Base-by-base conservation (phyloP, 768 basidiomycete genomes). In the Amanita fuliginea region DNA sequence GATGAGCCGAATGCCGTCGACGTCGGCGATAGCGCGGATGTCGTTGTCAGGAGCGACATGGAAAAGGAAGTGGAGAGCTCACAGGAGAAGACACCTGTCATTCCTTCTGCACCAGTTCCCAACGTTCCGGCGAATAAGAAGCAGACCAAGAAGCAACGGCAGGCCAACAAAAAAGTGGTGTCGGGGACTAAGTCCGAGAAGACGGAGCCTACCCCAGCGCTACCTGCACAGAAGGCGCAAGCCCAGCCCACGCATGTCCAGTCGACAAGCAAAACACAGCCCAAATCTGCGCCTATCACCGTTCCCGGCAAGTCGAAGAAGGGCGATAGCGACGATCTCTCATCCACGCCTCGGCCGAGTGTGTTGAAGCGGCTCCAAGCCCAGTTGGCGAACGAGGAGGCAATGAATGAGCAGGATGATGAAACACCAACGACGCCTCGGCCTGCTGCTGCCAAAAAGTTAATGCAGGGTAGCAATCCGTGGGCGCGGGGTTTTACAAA, bases 91-190 rank as follows among this genome's bases (percentile, higher is more conserved):
- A 42, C 49, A n/a, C 41, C 49, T 9, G 49, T 50, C 14, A 43
- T 43, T 35, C 33, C 49, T 3, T 43, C 41, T 21, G 41, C 34
- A 2, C 34, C 49, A 8, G 49, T 42, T 9, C 42, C 49, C 10
- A 40, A 22, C 30, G 1, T n/a, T 7, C 3, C 41, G 8, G 7
- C 26, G 32, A 49, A 43, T 30, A 50, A 43, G 33, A 50, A 50
- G 24, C 49, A 34, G 22, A 42, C 49, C 18, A 50, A 50, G 41
- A 50, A 50, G 41, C 49, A 42, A 19, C 49, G 49, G 13, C 32
- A 35, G 32, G 42, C 42, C 8, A 43, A 28, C 28, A 50, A 50
- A 34, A 50, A 43, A 28, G 49, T 10, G 10, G 41, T 18, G 6
- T 19, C 41, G 6, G 32, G 30, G 5, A 28, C 47, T 11, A 49